phyloP scores from a whole-genome alignment of 2,329 filamentous ascomycete genomes.

The Ceratocystiopsis sp. region DNA sequence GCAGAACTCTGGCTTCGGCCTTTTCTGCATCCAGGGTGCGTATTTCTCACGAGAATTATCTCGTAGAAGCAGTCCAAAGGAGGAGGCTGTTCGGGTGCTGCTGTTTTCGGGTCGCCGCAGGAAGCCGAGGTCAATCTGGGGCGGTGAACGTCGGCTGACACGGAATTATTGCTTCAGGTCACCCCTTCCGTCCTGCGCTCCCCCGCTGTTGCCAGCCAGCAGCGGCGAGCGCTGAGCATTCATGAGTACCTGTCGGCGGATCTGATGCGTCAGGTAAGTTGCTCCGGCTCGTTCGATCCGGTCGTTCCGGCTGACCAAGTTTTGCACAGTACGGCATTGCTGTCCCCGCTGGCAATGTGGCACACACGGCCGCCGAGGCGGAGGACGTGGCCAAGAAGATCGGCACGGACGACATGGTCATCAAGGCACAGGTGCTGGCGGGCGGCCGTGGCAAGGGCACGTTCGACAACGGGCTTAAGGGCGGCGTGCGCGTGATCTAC shows the following conservation, averaged over 20 bases:
- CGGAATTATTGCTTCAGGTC: no score
- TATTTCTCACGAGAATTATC: neutral
- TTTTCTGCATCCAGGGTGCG: slow-evolving; percentile 60
- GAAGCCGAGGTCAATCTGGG: neutral
- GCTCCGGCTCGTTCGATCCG: no score
- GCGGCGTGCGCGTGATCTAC: slow-evolving; percentile 96
- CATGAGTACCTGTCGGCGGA: slow-evolving; percentile 97
- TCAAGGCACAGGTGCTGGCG: slow-evolving; percentile 97
- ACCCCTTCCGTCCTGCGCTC: slow-evolving; percentile 32
- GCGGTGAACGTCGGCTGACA: no score
- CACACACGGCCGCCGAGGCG: slow-evolving; percentile 68
- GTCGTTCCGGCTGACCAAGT: neutral
- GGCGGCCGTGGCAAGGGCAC: slow-evolving; percentile 95
- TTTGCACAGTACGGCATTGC: slow-evolving; percentile 69
- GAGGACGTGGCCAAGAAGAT: slow-evolving; percentile 83
- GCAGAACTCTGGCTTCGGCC: slow-evolving; percentile 64
- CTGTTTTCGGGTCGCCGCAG: neutral
- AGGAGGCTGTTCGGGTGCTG: no score
- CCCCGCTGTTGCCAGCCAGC: slow-evolving; percentile 47
- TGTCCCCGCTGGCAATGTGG: slow-evolving; percentile 79
- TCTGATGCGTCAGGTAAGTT: slow-evolving; percentile 56
- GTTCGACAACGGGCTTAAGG: slow-evolving; percentile 98
- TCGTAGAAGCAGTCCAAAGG: neutral
- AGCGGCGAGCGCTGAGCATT: slow-evolving; percentile 80
- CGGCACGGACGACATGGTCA: slow-evolving; percentile 91